Percentiles rank a stretch among this genome's conserved stretches.
phyloP scores from a whole-genome alignment of 192 early-diverging fungal genomes.

The Rhizoclosmatium globosum region DNA sequence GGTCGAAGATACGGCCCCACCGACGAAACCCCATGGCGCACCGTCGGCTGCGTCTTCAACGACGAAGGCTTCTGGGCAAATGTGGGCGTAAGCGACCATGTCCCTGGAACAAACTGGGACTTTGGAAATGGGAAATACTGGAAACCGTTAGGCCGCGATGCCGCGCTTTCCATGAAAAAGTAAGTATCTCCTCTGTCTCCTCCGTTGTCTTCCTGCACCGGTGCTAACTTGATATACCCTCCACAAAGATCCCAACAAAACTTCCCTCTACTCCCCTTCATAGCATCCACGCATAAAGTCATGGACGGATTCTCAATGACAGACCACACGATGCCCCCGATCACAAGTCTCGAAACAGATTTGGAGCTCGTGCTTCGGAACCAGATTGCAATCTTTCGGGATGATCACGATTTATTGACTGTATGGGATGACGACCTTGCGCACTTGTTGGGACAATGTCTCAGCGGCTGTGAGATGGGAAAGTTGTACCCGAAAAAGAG shows the following conservation, averaged over 20 bases:
- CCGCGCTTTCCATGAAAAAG: conserved; percentile 28
- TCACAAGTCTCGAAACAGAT: conserved; percentile 27
- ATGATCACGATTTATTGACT: conserved; percentile 34
- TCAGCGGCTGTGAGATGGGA: conserved; percentile 36
- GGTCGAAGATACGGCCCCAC: conserved; percentile 9
- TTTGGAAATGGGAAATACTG: conserved; percentile 22
- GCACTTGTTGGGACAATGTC: conserved; percentile 35
- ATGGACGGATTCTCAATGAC: background rate
- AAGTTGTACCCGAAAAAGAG: conserved; percentile 7
- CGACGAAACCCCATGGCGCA: conserved; percentile 14
- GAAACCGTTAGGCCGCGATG: conserved; percentile 34
- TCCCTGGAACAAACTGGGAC: conserved; percentile 3
- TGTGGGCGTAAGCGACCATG: conserved; percentile 18
- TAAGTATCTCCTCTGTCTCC: conserved; percentile 23
- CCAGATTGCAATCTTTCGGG: conserved; percentile 31
- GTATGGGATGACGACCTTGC: conserved; percentile 37
- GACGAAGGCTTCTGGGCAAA: conserved; percentile 44
- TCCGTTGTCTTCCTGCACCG: background rate
- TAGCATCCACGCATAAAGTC: background rate
- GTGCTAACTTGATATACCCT: background rate
- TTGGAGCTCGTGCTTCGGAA: conserved; percentile 17
- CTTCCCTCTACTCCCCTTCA: conserved; percentile 32
- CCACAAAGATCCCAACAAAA: background rate
- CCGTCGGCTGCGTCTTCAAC: conserved; percentile 43
- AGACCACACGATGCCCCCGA: background rate